These are phyloP conservation scores for Boechera divaricarpa DNA, from an alignment of 345 rosid genomes.

Conservation along the genomic window DNA sequence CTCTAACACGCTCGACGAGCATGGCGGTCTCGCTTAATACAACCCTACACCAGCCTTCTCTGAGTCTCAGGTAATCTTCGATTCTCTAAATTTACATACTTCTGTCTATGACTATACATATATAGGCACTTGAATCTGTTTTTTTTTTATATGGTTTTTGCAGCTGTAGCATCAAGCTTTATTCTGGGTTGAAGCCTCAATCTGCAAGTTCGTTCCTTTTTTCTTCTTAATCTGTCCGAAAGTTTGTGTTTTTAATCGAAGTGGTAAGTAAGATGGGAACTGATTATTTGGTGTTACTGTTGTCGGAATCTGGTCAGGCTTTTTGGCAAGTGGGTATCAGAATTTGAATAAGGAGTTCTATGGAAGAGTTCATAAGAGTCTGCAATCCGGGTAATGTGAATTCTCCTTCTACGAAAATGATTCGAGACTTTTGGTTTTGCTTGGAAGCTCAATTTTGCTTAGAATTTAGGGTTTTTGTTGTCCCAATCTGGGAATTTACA, in stretches of 20 bases:
- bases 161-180: constrained; percentile 73
- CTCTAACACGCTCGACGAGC: constrained; percentile 36
- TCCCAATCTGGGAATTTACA: not conserved
- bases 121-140: constrained; percentile 17
- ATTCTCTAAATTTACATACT: not conserved
- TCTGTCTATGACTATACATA: not conserved
- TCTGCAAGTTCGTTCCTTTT: constrained; percentile 60
- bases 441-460: constrained; percentile 1
- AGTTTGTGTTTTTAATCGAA: constrained; percentile 7
- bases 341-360: constrained; percentile 72
- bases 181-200: constrained; percentile 77
- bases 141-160: constrained; percentile 24
- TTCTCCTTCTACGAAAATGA: not conserved
- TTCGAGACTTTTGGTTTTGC: constrained; percentile 2
- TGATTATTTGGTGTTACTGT: constrained; percentile 26
- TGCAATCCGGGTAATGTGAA: constrained; percentile 62
- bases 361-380: constrained; percentile 69
- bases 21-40: constrained; percentile 69
- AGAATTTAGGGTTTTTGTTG: constrained; percentile 22
- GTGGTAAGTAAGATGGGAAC: constrained; percentile 13
- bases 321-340: constrained; percentile 58
- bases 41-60: constrained; percentile 58
- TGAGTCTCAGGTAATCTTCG: constrained; percentile 60
- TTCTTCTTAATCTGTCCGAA: constrained; percentile 16
- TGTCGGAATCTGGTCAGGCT: constrained; percentile 43